A percentile compares a stretch with the other conserved stretches of the same genome.
Conservation (phyloP, 805 yeast species). For the Lipomyces sp. region DNA sequence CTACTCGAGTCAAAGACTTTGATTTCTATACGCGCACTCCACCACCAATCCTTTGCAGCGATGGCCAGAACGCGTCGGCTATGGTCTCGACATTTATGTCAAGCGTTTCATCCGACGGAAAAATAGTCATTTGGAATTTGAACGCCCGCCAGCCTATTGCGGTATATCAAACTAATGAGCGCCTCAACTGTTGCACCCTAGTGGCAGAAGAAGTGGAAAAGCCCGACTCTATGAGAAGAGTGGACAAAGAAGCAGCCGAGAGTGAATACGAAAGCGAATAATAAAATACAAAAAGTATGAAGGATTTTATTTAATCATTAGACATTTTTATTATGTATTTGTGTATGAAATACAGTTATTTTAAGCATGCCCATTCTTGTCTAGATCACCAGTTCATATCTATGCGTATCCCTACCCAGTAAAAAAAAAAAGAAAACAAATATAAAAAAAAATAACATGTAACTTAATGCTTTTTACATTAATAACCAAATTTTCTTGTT, state of each 20-base stretch:
- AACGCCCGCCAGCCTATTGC: slow-evolving; percentile 76
- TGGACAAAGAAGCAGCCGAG: slow-evolving; percentile 9
- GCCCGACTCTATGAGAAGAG: slow-evolving; percentile 34
- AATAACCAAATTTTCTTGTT: slow-evolving; percentile 14
- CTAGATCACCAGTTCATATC: slow-evolving; percentile 10
- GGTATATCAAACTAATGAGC: slow-evolving; percentile 86
- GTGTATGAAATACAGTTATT: not conserved
- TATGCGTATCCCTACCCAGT: slow-evolving; percentile 26
- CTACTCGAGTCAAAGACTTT: slow-evolving; percentile 83
- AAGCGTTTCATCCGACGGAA: slow-evolving; percentile 92
- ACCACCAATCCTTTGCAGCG: slow-evolving; percentile 8
- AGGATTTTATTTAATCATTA: not conserved
- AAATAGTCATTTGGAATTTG: slow-evolving; percentile 87
- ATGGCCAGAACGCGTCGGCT: not conserved
- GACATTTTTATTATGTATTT: not conserved
- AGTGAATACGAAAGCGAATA: slow-evolving; percentile 22
- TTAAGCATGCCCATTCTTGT: slow-evolving; percentile 6
- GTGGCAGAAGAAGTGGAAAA: slow-evolving; percentile 77
- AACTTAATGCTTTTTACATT: not conserved
- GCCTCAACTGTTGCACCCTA: slow-evolving; percentile 82
- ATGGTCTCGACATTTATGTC: slow-evolving; percentile 58
- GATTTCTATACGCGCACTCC: slow-evolving; percentile 46
- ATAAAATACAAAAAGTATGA: slow-evolving; percentile 9
- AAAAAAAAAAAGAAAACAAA: slow-evolving; percentile 7
- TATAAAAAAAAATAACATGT: slow-evolving; percentile 12